These are phyloP conservation scores for Sutorius australiensis DNA, from an alignment of 768 basidiomycete genomes.

Conservation along the genomic window DNA sequence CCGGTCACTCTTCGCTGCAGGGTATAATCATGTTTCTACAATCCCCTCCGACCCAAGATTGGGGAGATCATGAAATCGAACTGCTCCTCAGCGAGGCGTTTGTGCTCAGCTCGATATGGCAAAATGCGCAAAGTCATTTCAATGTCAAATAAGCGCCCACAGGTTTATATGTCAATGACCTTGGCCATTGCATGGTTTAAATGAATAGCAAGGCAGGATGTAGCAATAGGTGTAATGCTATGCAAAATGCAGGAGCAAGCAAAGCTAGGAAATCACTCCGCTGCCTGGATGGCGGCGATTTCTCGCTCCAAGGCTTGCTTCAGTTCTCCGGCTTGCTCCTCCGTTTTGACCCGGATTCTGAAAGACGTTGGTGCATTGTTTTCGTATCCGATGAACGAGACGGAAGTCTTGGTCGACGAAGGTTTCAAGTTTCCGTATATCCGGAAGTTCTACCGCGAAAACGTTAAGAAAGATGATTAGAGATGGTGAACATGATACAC, in stretches of 20 bases:
- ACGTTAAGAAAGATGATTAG: not conserved
- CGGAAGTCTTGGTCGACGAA: conserved; percentile 45
- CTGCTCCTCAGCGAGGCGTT: conserved; percentile 95
- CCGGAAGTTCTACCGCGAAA: conserved; percentile 62
- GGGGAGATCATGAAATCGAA: conserved; percentile 96
- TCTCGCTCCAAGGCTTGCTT: conserved; percentile 62
- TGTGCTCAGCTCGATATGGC: conserved; percentile 89
- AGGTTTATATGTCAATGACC: not conserved
- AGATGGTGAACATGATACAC: conserved; percentile 26
- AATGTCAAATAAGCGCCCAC: conserved; percentile 42
- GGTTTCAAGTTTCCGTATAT: conserved; percentile 58
- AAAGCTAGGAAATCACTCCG: conserved; percentile 7
- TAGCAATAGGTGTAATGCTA: conserved; percentile 25
- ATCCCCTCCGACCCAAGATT: conserved; percentile 85
- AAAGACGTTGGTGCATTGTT: conserved; percentile 53
- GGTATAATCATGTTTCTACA: conserved; percentile 99
- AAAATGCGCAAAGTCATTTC: conserved; percentile 88
- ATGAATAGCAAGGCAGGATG: conserved; percentile 18
- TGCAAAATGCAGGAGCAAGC: conserved; percentile 8
- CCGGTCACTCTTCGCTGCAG: conserved; percentile 36
- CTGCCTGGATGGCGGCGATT: conserved; percentile 43
- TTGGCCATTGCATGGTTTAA: not conserved
- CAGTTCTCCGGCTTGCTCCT: conserved; percentile 53
- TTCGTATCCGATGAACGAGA: conserved; percentile 72
- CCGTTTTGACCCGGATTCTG: conserved; percentile 56